Percentiles rank a stretch among this genome's conserved stretches.
Evolutionary conservation across 1,139 yeast species (phyloP).

Genomic region (Lodderomyces orthopsilosis): DNA sequence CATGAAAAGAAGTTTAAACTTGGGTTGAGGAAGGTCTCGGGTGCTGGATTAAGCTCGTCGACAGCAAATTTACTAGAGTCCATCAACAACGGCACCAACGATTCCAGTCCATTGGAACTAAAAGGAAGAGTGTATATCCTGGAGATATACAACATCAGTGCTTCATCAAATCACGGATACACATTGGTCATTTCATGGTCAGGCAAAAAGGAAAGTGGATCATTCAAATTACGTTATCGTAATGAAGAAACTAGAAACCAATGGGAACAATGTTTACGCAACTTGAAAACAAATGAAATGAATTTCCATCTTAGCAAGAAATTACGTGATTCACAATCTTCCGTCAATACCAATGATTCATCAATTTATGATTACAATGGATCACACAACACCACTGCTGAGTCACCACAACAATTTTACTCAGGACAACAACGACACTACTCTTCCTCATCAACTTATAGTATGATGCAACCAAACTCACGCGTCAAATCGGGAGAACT

Average conservation of each 20-base stretch:
- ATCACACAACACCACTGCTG: neutral
- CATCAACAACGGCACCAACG: conserved; percentile 28
- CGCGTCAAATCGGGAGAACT: conserved; percentile 16
- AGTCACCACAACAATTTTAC: neutral
- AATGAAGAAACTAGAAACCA: conserved; percentile 69
- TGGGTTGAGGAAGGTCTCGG: conserved; percentile 43
- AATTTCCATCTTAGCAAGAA: conserved; percentile 37
- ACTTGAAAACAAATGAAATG: conserved; percentile 43
- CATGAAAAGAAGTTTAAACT: conserved; percentile 25
- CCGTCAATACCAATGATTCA: conserved; percentile 21
- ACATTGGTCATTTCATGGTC: conserved; percentile 73
- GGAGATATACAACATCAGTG: conserved; percentile 56
- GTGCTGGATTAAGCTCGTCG: conserved; percentile 25
- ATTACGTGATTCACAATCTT: conserved; percentile 38
- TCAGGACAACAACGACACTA: conserved; percentile 30
- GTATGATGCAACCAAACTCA: conserved; percentile 43
- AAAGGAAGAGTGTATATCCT: conserved; percentile 71
- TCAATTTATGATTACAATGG: conserved; percentile 24
- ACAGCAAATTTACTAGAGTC: conserved; percentile 39
- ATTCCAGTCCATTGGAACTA: conserved; percentile 46
- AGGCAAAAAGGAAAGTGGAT: conserved; percentile 73
- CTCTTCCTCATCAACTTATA: conserved; percentile 45
- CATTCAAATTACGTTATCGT: conserved; percentile 65
- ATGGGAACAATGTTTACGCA: conserved; percentile 63
- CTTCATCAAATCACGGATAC: conserved; percentile 36